Base-by-base conservation (phyloP, 768 basidiomycete species). In the Tricholoma terreum region DNA sequence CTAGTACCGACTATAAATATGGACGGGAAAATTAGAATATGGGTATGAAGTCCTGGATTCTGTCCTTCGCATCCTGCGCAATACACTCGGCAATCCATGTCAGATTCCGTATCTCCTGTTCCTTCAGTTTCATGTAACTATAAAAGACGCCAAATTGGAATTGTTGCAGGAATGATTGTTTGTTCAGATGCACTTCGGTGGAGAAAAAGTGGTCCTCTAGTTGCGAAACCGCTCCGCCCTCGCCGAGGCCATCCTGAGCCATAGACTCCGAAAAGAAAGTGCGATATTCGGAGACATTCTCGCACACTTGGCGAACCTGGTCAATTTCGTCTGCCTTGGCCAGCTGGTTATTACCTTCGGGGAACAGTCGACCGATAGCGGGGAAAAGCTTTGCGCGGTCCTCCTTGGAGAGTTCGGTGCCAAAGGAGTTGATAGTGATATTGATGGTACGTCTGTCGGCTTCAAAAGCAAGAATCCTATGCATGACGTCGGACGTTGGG, bases 381-480 rank as follows among this genome's bases (percentile, higher is more conserved):
- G 97, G 97, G 82, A 96, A 98, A 36, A 99, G 84, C 66, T 87
- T 87, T 12, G 94, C 93, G 34, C 97, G 90, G 63, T 92, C 89
- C 68, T 99, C 97, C 73, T 99, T 99, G 38, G 89, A 80, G 58
- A 99, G 83, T 65, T 94, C 93, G 4, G 97, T 98, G 58, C 89
- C 89, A 75, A 98, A 96, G 11, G 97, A 98, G 80, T 99, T 99
- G 79, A 99, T 92, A 33, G 97, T 97, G 73, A 99, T 98, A 78
- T 98, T 99, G 71, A 98, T 89, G 1, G 94, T 89, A 52, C 97
- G 87, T 34, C 97, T 83, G 75, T 99, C 97, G 24, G 96, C 97
- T 77, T 99, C 97, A 67, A 99, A 99, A 6, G 89, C 80, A 57
- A 99, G 86, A 66, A 97, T 93, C 36, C 80, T 82, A 58, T 89